These are phyloP conservation scores for Verruconis gallopava DNA, from an alignment of 2,329 filamentous ascomycete species.

Conservation along the genomic window DNA sequence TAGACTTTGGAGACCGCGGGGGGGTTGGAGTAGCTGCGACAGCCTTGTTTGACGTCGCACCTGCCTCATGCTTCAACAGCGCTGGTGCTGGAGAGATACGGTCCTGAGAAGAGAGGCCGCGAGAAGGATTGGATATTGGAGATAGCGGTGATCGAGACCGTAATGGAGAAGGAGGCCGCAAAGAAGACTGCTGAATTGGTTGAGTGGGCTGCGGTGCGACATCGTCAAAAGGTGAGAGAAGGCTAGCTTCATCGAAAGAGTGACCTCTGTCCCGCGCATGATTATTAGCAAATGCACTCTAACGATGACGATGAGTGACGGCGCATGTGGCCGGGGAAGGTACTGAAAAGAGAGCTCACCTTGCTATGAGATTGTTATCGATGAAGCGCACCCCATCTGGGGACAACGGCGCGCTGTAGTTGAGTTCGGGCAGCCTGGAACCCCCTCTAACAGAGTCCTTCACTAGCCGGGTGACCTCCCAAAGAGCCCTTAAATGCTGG, in stretches of 20 bases:
- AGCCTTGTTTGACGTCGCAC: not conserved
- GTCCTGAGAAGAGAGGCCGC: not conserved
- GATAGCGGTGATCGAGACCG: not conserved
- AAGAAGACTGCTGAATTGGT: conserved; percentile 1
- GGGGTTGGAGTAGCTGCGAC: not conserved
- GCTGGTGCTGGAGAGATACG: not conserved
- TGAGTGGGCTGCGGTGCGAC: conserved; percentile 2
- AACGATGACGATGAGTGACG: too few species aligned
- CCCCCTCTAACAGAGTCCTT: conserved; percentile 32
- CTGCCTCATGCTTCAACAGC: not conserved
- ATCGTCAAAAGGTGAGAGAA: conserved; percentile 7
- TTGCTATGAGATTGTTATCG: conserved; percentile 43
- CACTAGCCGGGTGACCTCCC: too few species aligned
- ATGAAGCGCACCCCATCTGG: conserved; percentile 41
- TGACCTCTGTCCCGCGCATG: conserved; percentile 3
- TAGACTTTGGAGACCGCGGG: not conserved
- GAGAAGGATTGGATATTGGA: not conserved
- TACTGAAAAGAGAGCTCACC: conserved; percentile 31
- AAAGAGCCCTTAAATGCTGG: conserved; percentile 35
- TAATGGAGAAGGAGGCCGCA: not conserved
- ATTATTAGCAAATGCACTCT: too few species aligned
- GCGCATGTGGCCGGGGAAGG: too few species aligned
- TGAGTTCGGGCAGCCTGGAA: conserved; percentile 42
- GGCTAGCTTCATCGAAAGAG: conserved; percentile 5
- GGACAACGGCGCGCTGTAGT: conserved; percentile 37